phyloP scores from a whole-genome alignment of 768 basidiomycete species.

The Albatrellus ellisii region DNA sequence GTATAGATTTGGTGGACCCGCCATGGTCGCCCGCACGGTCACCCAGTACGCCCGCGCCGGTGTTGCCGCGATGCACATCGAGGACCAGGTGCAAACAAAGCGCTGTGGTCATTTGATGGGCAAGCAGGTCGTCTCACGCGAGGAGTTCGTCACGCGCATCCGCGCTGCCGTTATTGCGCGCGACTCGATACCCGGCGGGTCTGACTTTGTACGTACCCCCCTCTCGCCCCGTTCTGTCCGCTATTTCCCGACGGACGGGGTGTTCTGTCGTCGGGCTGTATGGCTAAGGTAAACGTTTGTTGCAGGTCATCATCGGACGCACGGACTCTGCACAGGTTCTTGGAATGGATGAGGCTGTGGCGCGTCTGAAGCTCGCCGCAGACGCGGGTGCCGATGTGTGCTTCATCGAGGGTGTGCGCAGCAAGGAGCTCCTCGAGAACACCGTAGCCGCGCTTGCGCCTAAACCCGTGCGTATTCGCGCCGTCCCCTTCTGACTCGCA shows the following conservation, averaged over 20 bases:
- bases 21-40: conserved; percentile 66
- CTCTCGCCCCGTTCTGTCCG: too few relatives aligned
- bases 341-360: conserved; percentile 66
- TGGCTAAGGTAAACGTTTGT: neutral
- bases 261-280: neutral
- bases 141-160: conserved; percentile 62
- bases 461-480: conserved; percentile 37
- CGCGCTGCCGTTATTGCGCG: conserved; percentile 69
- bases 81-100: conserved; percentile 76
- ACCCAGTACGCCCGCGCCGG: conserved; percentile 57
- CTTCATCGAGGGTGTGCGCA: conserved; percentile 72
- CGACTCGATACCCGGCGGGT: conserved; percentile 59
- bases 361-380: conserved; percentile 53
- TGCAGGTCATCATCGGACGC: conserved; percentile 56
- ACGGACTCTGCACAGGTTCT: conserved; percentile 71
- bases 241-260: too few relatives aligned
- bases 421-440: conserved; percentile 44
- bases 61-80: conserved; percentile 65
- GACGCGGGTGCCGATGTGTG: conserved; percentile 70
- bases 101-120: conserved; percentile 71
- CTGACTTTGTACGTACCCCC: conserved; percentile 47
- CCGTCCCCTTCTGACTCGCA: neutral
- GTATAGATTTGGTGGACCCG: conserved; percentile 52
- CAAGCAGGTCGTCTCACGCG: conserved; percentile 71
- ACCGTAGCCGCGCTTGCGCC: conserved; percentile 60